phyloP scores from a whole-genome alignment of 768 basidiomycete genomes.

The Flagelloscypha sp. region DNA sequence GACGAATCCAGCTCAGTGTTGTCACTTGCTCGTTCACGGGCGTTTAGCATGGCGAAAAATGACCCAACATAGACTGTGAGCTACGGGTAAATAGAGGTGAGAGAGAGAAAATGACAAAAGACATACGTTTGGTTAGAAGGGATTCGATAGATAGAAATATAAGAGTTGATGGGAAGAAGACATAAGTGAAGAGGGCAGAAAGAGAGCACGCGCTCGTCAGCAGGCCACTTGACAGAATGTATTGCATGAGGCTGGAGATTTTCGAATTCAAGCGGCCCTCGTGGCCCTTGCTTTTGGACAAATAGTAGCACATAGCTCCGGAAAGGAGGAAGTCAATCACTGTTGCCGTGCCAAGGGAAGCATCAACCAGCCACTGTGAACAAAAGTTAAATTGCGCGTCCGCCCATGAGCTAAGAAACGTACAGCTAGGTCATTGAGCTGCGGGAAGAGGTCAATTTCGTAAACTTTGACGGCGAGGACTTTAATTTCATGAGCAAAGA shows the following conservation, averaged over 20 bases:
- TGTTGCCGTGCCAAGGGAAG: slow-evolving; percentile 33
- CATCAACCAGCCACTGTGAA: slow-evolving; percentile 32
- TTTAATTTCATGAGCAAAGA: slow-evolving; percentile 7
- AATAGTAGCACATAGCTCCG: slow-evolving; percentile 25
- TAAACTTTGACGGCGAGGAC: slow-evolving; percentile 30
- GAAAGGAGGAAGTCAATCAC: slow-evolving; percentile 36
- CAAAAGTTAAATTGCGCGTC: too few relatives aligned
- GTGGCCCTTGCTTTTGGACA: slow-evolving; percentile 22
- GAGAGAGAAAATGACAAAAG: neutral
- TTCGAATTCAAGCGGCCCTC: slow-evolving; percentile 23
- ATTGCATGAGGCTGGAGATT: slow-evolving; percentile 29
- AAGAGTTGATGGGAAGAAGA: slow-evolving; percentile 34
- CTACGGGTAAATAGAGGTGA: neutral
- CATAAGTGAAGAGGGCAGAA: slow-evolving; percentile 28
- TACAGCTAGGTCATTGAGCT: slow-evolving; percentile 24
- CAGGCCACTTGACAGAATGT: slow-evolving; percentile 28
- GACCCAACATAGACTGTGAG: slow-evolving; percentile 37
- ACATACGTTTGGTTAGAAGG: slow-evolving; percentile 36
- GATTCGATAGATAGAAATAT: slow-evolving; percentile 35
- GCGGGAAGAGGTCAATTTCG: slow-evolving; percentile 21
- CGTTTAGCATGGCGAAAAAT: slow-evolving; percentile 31
- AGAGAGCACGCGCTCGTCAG: slow-evolving; percentile 39
- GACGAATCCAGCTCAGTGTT: too few relatives aligned
- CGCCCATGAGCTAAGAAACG: slow-evolving; percentile 12
- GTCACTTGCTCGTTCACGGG: slow-evolving; percentile 31